Base-by-base conservation (phyloP, 257 asterid genomes). In the Solanum chmielewskii region DNA sequence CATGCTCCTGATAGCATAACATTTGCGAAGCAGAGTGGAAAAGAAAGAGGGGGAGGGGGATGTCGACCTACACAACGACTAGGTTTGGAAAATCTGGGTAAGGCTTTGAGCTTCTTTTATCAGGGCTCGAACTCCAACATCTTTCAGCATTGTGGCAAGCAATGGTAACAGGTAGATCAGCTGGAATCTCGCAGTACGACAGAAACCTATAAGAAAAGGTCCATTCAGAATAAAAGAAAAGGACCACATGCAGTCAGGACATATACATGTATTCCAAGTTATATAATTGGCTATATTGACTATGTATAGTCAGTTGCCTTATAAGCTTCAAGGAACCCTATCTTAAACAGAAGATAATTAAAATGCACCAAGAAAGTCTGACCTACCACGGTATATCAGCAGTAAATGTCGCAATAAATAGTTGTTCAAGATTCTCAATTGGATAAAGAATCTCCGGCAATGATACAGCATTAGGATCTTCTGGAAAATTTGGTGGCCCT, bases 371-470 rank as follows among this genome's bases (percentile, higher is more conserved):
- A 85, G 66, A 84, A 62, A 56, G 64, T 47, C 70, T 49, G 77
- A 84, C 95, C 86, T 91, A 96, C 99, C 99, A 96, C 7, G 86
- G 85, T 91, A 96, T 89, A 87, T 96, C 96, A 83, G 98, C 91
- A 23, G 99, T 95, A 90, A 96, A 95, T 84, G 99, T 95, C 29
- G 98, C 98, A 85, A 96, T 91, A 88, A 96, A 95, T n/a, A 95
- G 92, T 88, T 91, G 90, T 45, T 86, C 84, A 45, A 96, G 96
- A 90, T 89, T 91, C 86, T 91, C 92, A 86, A 96, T 77, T 56
- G 99, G 99, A 90, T 91, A 91, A 88, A 96, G 92, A 83, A 96
- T 94, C 91, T 96, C 98, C 2, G 93, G 94, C 93, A 96, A 87
- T 23, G 99, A 94, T 89, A 96, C 94, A 87, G 85, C 92, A 87